Conservation (phyloP, 768 basidiomycete genomes). For the Suillus decipiens region DNA sequence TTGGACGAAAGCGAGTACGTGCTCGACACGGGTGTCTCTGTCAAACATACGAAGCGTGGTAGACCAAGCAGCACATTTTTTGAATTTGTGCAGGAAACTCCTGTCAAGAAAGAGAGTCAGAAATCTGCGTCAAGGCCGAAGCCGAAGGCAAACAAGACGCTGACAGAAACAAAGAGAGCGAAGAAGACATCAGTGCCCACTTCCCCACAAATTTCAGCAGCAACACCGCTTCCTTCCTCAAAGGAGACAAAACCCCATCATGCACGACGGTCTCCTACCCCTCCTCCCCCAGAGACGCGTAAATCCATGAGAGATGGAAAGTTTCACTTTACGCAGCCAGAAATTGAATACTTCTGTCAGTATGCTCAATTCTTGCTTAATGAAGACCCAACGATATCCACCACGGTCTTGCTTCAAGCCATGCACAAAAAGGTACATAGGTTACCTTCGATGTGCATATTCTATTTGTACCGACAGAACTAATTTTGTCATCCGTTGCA, state of each 20-base stretch:
- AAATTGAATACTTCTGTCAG: constrained; percentile 47
- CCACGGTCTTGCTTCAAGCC: constrained; percentile 36
- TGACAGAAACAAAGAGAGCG: constrained; percentile 13
- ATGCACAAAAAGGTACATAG: constrained; percentile 48
- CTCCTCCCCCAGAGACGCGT: constrained; percentile 42
- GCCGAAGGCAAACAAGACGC: constrained; percentile 10
- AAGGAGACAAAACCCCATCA: constrained; percentile 12
- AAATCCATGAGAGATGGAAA: constrained; percentile 27
- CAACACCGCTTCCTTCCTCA: not conserved
- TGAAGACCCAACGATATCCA: constrained; percentile 48
- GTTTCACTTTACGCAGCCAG: constrained; percentile 51
- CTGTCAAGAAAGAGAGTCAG: constrained; percentile 9
- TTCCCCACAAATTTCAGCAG: not conserved
- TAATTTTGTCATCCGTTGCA: constrained; percentile 27
- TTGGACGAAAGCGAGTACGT: constrained; percentile 48
- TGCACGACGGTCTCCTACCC: constrained; percentile 42
- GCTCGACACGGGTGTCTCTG: constrained; percentile 34
- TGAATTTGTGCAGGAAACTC: constrained; percentile 15
- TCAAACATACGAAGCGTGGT: constrained; percentile 25
- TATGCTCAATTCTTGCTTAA: constrained; percentile 49
- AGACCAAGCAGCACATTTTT: constrained; percentile 20
- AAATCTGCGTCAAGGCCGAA: constrained; percentile 5
- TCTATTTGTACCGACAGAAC: not conserved
- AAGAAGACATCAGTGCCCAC: constrained; percentile 9
- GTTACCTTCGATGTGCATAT: not conserved